Evolutionary conservation across 2,329 filamentous ascomycete genomes (phyloP).

Genomic region (Neocucurbitaria cava): DNA sequence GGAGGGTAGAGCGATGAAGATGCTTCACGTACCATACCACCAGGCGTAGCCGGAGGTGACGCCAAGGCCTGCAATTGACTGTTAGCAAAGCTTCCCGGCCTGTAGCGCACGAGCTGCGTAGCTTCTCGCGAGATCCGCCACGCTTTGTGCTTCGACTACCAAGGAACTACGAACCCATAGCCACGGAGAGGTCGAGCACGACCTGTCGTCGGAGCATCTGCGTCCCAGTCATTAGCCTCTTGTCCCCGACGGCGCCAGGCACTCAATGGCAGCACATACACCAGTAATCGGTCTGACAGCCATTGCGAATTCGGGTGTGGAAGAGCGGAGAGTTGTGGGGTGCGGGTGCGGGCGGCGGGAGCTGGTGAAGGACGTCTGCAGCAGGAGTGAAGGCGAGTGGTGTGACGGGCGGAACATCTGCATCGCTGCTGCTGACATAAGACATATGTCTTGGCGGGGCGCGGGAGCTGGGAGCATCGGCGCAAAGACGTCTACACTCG

Average conservation of each 20-base stretch:
- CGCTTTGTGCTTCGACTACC: background rate
- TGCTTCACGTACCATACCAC: slow-evolving; percentile 66
- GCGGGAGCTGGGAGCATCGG: background rate
- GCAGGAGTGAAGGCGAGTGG: slow-evolving; percentile 41
- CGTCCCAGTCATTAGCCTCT: slow-evolving; percentile 35
- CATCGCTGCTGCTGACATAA: background rate
- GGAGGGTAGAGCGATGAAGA: background rate
- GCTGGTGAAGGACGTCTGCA: slow-evolving; percentile 35
- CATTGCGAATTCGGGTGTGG: slow-evolving; percentile 42
- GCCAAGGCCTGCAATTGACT: slow-evolving; percentile 61
- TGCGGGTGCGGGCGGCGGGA: slow-evolving; percentile 34
- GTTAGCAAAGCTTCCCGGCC: slow-evolving; percentile 31
- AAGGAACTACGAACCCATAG: slow-evolving; percentile 62
- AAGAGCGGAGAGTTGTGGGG: slow-evolving; percentile 38
- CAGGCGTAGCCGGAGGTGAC: slow-evolving; percentile 68
- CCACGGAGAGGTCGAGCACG: slow-evolving; percentile 71
- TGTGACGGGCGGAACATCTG: slow-evolving; percentile 20
- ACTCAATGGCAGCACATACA: slow-evolving; percentile 52
- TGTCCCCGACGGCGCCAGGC: slow-evolving; percentile 13
- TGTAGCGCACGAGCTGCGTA: slow-evolving; percentile 7
- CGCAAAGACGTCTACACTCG: background rate
- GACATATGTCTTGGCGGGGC: slow-evolving; percentile 1
- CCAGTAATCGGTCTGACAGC: slow-evolving; percentile 60
- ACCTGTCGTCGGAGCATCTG: slow-evolving; percentile 72
- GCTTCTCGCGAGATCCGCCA: slow-evolving; percentile 5